Evolutionary conservation across 331 rosid genomes (phyloP).

Genomic region (Rhamnella rubrinervis): DNA sequence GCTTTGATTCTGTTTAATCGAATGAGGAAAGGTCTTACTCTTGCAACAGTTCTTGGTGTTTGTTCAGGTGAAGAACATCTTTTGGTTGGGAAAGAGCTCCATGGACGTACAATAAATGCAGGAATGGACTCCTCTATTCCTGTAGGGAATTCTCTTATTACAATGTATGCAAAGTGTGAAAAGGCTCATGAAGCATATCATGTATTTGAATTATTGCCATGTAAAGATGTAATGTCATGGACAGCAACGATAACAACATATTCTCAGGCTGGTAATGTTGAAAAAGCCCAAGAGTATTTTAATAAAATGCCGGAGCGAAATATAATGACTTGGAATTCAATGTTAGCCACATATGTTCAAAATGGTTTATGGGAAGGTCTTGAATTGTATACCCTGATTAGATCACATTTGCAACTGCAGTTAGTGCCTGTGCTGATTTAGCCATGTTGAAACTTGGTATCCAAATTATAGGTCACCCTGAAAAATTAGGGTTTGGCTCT

Average conservation of each 20-base stretch:
- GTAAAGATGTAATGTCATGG: slow-evolving; percentile 74
- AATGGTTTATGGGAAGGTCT: slow-evolving; percentile 70
- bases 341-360: slow-evolving; percentile 65
- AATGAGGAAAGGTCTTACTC: slow-evolving; percentile 59
- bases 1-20: slow-evolving; percentile 55
- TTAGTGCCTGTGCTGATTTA: slow-evolving; percentile 78
- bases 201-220: slow-evolving; percentile 54
- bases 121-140: slow-evolving; percentile 72
- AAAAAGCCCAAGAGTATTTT: slow-evolving; percentile 57
- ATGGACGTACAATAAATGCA: slow-evolving; percentile 67
- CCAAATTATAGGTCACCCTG: slow-evolving; percentile 58
- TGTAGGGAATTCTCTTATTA: slow-evolving; percentile 68
- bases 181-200: slow-evolving; percentile 44
- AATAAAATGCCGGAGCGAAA: slow-evolving; percentile 68
- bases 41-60: slow-evolving; percentile 68
- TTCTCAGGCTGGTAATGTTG: slow-evolving; percentile 60
- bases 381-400: slow-evolving; percentile 58
- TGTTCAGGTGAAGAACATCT: slow-evolving; percentile 49
- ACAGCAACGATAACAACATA: slow-evolving; percentile 71
- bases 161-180: slow-evolving; percentile 78
- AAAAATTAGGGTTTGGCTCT: slow-evolving; percentile 52
- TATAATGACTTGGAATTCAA: slow-evolving; percentile 78
- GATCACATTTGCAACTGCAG: slow-evolving; percentile 65
- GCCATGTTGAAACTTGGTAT: slow-evolving; percentile 67
- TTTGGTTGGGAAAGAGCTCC: slow-evolving; percentile 61